These are phyloP conservation scores for Apophysomyces variabilis DNA, from an alignment of 371 early-diverging fungal species.

Conservation along the genomic window DNA sequence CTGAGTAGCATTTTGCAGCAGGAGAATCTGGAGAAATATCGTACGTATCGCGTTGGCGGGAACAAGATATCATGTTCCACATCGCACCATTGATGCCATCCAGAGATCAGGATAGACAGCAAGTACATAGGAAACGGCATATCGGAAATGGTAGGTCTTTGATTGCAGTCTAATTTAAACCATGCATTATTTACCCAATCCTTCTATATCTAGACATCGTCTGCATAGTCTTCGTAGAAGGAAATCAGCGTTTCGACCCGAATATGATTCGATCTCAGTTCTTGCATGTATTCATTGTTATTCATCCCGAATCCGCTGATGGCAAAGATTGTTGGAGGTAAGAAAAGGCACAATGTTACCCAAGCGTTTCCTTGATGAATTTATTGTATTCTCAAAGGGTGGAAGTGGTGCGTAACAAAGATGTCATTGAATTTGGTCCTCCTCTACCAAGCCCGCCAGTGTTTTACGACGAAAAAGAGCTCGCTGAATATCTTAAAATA, in stretches of 20 bases:
- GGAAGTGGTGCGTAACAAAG: constrained; percentile 55
- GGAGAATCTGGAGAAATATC: constrained; percentile 80
- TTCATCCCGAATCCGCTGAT: constrained; percentile 50
- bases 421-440: constrained; percentile 70
- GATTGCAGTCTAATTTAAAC: not conserved
- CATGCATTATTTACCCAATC: not conserved
- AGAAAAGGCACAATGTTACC: not conserved
- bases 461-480: constrained; percentile 49
- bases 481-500: constrained; percentile 63
- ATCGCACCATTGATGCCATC: constrained; percentile 80
- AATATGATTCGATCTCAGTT: constrained; percentile 70
- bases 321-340: constrained; percentile 50
- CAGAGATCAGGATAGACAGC: constrained; percentile 71
- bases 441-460: constrained; percentile 66
- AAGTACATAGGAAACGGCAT: constrained; percentile 83
- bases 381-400: constrained; percentile 39
- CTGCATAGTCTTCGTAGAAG: constrained; percentile 73
- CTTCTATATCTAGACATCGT: constrained; percentile 62
- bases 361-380: not conserved
- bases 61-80: constrained; percentile 89
- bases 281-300: constrained; percentile 72
- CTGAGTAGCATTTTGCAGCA: constrained; percentile 25
- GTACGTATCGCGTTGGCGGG: constrained; percentile 76
- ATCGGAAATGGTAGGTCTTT: constrained; percentile 78
- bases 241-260: constrained; percentile 61